Percentiles rank a stretch among this genome's conserved stretches.
phyloP scores from a whole-genome alignment of 768 basidiomycete species.

The Pisolithus sp. region DNA sequence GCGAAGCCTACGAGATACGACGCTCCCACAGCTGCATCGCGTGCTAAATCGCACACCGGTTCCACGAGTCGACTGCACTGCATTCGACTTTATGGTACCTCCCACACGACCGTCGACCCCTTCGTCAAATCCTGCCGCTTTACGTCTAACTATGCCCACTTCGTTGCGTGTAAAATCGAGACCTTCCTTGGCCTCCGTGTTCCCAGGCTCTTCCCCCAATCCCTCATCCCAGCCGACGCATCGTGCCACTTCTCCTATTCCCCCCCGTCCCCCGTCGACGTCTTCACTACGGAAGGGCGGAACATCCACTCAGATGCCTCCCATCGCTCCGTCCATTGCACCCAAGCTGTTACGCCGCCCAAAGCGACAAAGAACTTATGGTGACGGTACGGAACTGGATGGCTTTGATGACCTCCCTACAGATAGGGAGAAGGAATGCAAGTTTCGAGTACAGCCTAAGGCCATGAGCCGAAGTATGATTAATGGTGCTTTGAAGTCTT shows the following conservation, averaged over 20 bases:
- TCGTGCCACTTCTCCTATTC: slow-evolving; percentile 55
- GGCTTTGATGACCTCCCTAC: slow-evolving; percentile 82
- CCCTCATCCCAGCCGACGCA: slow-evolving; percentile 29
- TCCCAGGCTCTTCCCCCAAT: slow-evolving; percentile 40
- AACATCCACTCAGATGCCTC: slow-evolving; percentile 19
- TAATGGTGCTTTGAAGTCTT: slow-evolving; percentile 37
- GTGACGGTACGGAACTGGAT: slow-evolving; percentile 88
- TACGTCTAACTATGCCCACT: slow-evolving; percentile 85
- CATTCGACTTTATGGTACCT: slow-evolving; percentile 60
- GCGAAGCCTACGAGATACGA: slow-evolving; percentile 53
- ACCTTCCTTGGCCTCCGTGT: slow-evolving; percentile 71
- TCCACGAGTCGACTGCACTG: slow-evolving; percentile 58
- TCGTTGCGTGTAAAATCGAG: slow-evolving; percentile 69
- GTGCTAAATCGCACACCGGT: slow-evolving; percentile 63
- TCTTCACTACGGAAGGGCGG: slow-evolving; percentile 37
- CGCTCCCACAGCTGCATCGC: slow-evolving; percentile 74
- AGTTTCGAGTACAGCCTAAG: slow-evolving; percentile 71
- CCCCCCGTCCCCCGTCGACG: slow-evolving; percentile 54
- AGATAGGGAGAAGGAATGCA: slow-evolving; percentile 75
- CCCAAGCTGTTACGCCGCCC: slow-evolving; percentile 70
- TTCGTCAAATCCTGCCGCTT: slow-evolving; percentile 67
- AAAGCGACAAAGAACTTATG: slow-evolving; percentile 70
- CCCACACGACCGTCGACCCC: slow-evolving; percentile 76
- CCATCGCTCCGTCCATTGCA: slow-evolving; percentile 39
- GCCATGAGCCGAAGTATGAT: slow-evolving; percentile 53